Evolutionary conservation across 306 rosid genomes (phyloP).

Genomic region (Quercus suber): DNA sequence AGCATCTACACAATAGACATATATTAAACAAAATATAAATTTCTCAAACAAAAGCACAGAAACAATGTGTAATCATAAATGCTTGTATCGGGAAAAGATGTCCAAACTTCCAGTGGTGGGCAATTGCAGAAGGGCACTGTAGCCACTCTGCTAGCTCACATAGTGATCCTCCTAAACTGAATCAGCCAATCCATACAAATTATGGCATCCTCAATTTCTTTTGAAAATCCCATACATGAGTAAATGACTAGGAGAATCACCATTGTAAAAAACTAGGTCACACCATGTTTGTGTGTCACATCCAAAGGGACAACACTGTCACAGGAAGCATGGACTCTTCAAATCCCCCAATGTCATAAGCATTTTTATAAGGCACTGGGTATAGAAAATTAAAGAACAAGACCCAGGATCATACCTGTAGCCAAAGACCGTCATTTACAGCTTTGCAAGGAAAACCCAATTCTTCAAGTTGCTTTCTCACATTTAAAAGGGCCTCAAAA

Average conservation of each 20-base stretch:
- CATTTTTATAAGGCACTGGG: neutral
- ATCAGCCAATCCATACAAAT: neutral
- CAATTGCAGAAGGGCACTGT: neutral
- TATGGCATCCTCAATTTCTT: neutral
- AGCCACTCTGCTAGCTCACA: neutral
- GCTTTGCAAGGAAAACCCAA: conserved; percentile 97
- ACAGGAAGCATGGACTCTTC: neutral
- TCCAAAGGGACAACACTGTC: neutral
- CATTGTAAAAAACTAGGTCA: neutral
- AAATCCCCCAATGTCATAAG: neutral
- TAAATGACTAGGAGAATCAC: neutral
- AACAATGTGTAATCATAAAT: neutral
- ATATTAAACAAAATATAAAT: conserved; percentile 10
- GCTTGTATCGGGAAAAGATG: neutral
- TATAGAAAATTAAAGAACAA: conserved; percentile 1
- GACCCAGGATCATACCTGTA: conserved; percentile 61
- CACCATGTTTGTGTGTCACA: neutral
- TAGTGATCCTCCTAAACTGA: neutral
- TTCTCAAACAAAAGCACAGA: conserved; percentile 9
- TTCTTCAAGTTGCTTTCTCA: conserved; percentile 92
- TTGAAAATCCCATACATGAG: neutral
- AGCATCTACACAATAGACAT: conserved; percentile 64
- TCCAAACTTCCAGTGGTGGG: neutral
- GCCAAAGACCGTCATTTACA: conserved; percentile 95
- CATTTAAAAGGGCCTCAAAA: conserved; percentile 87